Percentiles rank a stretch among this genome's conserved stretches.
Evolutionary conservation across 805 yeast genomes (phyloP).

Genomic region (Hanseniaspora nectarophila): DNA sequence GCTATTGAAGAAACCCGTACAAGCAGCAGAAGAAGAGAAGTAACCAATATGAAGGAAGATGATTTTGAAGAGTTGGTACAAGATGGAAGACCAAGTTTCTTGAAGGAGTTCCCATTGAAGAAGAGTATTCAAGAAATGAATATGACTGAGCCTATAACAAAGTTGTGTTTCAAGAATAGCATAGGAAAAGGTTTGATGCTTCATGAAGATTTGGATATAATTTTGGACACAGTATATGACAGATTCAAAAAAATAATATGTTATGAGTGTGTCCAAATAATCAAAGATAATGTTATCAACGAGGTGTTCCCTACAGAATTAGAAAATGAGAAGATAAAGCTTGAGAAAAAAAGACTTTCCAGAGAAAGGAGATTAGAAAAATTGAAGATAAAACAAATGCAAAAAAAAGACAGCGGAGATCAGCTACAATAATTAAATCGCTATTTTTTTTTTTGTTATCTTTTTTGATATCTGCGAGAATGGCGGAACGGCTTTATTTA

Average conservation of each 20-base stretch:
- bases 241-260: not conserved
- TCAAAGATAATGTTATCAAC: not conserved
- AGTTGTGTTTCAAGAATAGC: not conserved
- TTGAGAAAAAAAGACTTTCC: not conserved
- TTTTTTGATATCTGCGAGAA: too few relatives aligned
- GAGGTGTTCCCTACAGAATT: not conserved
- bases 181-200: not conserved
- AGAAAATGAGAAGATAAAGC: not conserved
- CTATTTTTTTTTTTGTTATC: too few relatives aligned
- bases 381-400: not conserved
- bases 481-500: too few relatives aligned
- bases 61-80: not conserved
- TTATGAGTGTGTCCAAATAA: slow-evolving; percentile 4
- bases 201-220: slow-evolving; percentile 5
- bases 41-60: not conserved
- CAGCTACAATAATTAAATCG: too few relatives aligned
- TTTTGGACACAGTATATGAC: slow-evolving; percentile 4
- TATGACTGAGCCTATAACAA: not conserved
- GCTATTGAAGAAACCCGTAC: slow-evolving; percentile 2
- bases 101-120: slow-evolving; percentile 13
- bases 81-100: slow-evolving; percentile 7
- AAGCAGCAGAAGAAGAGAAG: not conserved
- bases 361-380: slow-evolving; percentile 7
- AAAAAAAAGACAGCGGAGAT: not conserved
- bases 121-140: not conserved